These are phyloP conservation scores for Posidonia australis DNA, from an alignment of 106 monocot genomes.

Conservation along the genomic window DNA sequence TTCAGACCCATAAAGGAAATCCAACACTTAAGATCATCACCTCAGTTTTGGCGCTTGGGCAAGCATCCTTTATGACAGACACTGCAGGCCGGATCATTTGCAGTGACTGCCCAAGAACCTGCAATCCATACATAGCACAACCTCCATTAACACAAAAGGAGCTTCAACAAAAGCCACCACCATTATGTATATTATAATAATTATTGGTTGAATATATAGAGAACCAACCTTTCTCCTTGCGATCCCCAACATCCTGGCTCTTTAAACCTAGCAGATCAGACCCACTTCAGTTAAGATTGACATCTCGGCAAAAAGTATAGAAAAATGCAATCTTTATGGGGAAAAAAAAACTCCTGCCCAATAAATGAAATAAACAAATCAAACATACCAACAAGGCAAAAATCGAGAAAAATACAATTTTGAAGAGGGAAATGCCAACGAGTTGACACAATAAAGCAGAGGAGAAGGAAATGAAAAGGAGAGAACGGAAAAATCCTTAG, in stretches of 20 bases:
- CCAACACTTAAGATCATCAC: too few species aligned
- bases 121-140: not conserved
- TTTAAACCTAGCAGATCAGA: not conserved
- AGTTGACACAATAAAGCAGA: too few species aligned
- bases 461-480: too few species aligned
- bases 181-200: not conserved
- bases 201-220: not conserved
- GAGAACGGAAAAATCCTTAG: too few species aligned
- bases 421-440: too few species aligned
- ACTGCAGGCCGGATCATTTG: constrained; percentile 5
- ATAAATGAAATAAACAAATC: too few species aligned
- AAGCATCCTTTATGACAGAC: constrained; percentile 2
- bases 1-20: constrained; percentile 9
- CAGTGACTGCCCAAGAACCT: constrained; percentile 13
- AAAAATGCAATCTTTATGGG: too few species aligned
- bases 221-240: constrained; percentile 13
- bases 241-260: constrained; percentile 10
- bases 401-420: too few species aligned
- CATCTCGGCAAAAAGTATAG: too few species aligned
- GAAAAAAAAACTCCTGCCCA: too few species aligned
- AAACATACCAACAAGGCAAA: too few species aligned
- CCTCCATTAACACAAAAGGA: not conserved
- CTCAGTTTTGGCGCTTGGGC: constrained; percentile 5
- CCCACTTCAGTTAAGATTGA: too few species aligned
- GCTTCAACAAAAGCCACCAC: not conserved